Conservation (phyloP, 2,329 filamentous ascomycete genomes). For the Chaetomiaceae sp. region DNA sequence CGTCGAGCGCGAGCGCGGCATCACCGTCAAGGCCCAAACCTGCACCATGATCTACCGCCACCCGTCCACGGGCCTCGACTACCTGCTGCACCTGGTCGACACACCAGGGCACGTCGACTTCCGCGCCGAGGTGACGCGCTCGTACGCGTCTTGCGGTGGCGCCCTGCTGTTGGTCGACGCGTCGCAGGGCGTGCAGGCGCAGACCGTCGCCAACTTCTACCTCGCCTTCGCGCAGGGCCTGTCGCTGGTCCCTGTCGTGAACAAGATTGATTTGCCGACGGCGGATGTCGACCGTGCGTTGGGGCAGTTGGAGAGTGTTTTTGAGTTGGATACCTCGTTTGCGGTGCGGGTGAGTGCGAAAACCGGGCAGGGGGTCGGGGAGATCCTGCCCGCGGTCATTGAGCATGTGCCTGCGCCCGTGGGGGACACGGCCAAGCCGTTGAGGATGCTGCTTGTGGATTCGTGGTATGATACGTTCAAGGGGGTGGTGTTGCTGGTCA, state of each 20-base stretch:
- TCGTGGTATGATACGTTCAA: slow-evolving; percentile 98
- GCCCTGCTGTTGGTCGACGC: slow-evolving; percentile 90
- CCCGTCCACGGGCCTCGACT: slow-evolving; percentile 63
- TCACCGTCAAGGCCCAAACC: slow-evolving; percentile 98
- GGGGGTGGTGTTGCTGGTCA: slow-evolving; percentile 83
- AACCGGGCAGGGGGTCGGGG: slow-evolving; percentile 79
- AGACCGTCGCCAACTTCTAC: slow-evolving; percentile 98
- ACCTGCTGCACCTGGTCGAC: slow-evolving; percentile 90
- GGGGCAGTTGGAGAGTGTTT: slow-evolving; percentile 76
- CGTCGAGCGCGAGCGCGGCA: slow-evolving; percentile 90
- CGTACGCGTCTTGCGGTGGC: slow-evolving; percentile 92
- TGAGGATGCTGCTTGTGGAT: slow-evolving; percentile 85
- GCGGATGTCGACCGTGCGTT: slow-evolving; percentile 82
- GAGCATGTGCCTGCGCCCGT: slow-evolving; percentile 75
- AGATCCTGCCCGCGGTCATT: slow-evolving; percentile 79
- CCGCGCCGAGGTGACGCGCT: slow-evolving; percentile 88
- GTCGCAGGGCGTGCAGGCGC: slow-evolving; percentile 91
- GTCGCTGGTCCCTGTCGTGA: slow-evolving; percentile 82
- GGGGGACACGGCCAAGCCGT: slow-evolving; percentile 64
- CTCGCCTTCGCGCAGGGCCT: slow-evolving; percentile 90
- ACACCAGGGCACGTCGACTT: slow-evolving; percentile 98
- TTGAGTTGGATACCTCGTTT: slow-evolving; percentile 65
- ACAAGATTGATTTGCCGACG: slow-evolving; percentile 90
- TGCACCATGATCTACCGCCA: slow-evolving; percentile 96
- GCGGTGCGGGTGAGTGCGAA: slow-evolving; percentile 74